Conservation (phyloP, 441 rosid genomes). For the Lagerstroemia fauriei region DNA sequence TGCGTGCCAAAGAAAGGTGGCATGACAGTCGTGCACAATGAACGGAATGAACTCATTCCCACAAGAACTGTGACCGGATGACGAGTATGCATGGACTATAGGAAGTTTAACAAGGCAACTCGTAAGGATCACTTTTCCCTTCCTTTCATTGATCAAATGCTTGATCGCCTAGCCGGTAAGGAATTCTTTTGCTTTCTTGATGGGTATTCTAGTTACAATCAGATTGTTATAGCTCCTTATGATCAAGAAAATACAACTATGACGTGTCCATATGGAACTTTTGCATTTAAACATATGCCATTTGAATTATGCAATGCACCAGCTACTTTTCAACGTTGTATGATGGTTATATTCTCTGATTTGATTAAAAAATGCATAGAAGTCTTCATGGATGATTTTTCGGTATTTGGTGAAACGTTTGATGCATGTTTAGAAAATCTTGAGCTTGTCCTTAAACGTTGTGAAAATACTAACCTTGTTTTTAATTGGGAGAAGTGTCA, state of each 20-base stretch:
- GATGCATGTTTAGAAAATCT: not conserved
- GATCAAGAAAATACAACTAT: not conserved
- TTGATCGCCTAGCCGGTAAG: not conserved
- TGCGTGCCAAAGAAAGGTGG: not conserved
- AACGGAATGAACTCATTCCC: not conserved
- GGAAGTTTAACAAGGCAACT: constrained; percentile 5
- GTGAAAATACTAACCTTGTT: not conserved
- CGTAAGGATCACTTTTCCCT: constrained; percentile 1
- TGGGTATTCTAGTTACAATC: not conserved
- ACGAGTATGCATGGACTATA: not conserved
- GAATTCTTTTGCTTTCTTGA: not conserved
- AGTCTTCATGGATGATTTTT: not conserved
- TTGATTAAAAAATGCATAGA: not conserved
- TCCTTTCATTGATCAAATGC: not conserved
- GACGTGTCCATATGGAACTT: not conserved
- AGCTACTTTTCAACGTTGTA: not conserved
- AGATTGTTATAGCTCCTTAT: not conserved
- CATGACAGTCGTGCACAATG: not conserved
- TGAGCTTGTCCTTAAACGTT: not conserved
- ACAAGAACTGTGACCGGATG: not conserved
- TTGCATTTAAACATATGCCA: not conserved
- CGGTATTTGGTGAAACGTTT: not conserved
- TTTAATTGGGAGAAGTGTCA: not conserved
- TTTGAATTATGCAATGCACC: not conserved
- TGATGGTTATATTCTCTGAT: not conserved